Conservation (phyloP, 2,329 filamentous ascomycete genomes). For the Colletotrichum caudatum region DNA sequence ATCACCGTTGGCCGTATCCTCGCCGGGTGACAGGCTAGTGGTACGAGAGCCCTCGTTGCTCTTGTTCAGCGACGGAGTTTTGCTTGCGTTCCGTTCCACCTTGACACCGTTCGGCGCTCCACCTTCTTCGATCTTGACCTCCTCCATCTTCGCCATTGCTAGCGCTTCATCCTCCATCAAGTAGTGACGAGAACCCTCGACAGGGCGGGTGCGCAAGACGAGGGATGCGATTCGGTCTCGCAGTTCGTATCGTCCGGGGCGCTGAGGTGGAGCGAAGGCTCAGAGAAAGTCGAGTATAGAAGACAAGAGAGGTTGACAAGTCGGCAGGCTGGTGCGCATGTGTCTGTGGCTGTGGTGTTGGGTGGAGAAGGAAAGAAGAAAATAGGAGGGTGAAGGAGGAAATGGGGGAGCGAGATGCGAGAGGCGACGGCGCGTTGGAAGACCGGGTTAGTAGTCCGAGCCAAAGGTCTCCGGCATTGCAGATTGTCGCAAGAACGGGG, state of each 20-base stretch:
- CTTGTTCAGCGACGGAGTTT: constrained; percentile 51
- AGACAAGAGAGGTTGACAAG: constrained; percentile 17
- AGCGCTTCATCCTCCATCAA: constrained; percentile 58
- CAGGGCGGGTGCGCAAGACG: constrained; percentile 30
- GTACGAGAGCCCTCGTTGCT: constrained; percentile 56
- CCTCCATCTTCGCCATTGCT: constrained; percentile 57
- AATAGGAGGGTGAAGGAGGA: constrained; percentile 29
- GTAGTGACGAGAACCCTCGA: constrained; percentile 26
- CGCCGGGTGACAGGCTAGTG: constrained; percentile 59
- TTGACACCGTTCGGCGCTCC: constrained; percentile 50
- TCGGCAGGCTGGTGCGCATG: constrained; percentile 31
- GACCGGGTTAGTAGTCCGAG: constrained; percentile 39
- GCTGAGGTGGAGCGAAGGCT: constrained; percentile 17
- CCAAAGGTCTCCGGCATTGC: constrained; percentile 40
- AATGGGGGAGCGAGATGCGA: constrained; percentile 37
- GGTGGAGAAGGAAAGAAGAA: constrained; percentile 35
- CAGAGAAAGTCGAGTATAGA: constrained; percentile 3
- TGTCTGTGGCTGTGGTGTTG: constrained; percentile 30
- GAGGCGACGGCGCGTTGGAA: constrained; percentile 39
- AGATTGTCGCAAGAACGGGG: constrained; percentile 27
- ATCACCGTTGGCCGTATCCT: constrained; percentile 60
- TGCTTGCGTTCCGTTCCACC: constrained; percentile 56
- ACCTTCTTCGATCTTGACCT: constrained; percentile 59
- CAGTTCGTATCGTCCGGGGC: constrained; percentile 29
- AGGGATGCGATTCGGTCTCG: constrained; percentile 24